Base-by-base conservation (phyloP, 2,329 filamentous ascomycete species). In the Colletotrichum endophyticum region DNA sequence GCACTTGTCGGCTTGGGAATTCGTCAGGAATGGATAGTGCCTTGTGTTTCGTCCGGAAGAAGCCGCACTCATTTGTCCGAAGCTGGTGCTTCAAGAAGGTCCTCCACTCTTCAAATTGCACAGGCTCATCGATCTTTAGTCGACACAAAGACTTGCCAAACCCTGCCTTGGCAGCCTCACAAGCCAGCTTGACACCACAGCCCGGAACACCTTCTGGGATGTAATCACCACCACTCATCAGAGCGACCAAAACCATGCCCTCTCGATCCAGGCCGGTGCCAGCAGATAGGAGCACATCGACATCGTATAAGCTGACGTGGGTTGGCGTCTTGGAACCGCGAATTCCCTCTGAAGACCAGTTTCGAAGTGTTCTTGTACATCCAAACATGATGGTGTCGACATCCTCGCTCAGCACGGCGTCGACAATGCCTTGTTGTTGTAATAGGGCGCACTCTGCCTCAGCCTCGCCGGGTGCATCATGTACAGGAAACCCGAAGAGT, bases 311-410 rank as follows among this genome's bases (percentile, higher is more conserved):
- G 59, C 94, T 95, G 70, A 99, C 94, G 81, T 99, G 97, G 0
- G 96, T 98, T 1, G 96, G 95, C 0, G 89, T 87, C 77, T 94
- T 94, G 80, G 89, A 91, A 1, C 89, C 87, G n/a, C 88, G 89
- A 61, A 88, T 89, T 15, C 89, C 89, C 82, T 98, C 95, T 5
- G 94, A 90, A 0, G 95, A 95, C 93, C 95, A 98, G 80, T 95
- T 96, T 67, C 95, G 91, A 57, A 98, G 86, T 0, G 94, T 96
- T 49, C 92, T 86, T 0, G 91, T 93, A 78, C 95, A 97, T 2
- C 97, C 97, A 86, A 99, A 99, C 96, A 99, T 99, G 81, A 99
- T 91, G 3, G 96, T 97, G 83, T 99, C 97, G 59, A 98, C 96
- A 87, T 99, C 97, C 83, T 99, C 96, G 83, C 95, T 98, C 80